A percentile compares a stretch with the other conserved stretches of the same genome.
Evolutionary conservation across 495 filamentous ascomycete species (phyloP).

Genomic region (Baudoinia panamericana): DNA sequence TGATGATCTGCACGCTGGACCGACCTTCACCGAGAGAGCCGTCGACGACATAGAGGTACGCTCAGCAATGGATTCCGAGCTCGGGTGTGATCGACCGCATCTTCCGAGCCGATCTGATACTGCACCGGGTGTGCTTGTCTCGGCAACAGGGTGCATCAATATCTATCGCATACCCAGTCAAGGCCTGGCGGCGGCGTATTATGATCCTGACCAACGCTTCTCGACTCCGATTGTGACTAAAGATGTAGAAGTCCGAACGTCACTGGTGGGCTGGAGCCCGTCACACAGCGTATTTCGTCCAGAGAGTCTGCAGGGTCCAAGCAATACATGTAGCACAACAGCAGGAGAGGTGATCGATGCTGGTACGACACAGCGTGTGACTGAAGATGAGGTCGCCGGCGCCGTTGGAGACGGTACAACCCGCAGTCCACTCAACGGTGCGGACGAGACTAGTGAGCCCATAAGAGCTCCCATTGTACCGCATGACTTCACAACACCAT

Average conservation of each 20-base stretch:
- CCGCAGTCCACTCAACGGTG: too few species aligned
- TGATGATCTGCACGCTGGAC: neutral
- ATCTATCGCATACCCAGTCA: conserved; percentile 18
- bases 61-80: conserved; percentile 21
- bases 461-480: too few species aligned
- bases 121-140: conserved; percentile 16
- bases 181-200: conserved; percentile 14
- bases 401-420: too few species aligned
- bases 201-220: conserved; percentile 7
- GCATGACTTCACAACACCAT: conserved; percentile 2
- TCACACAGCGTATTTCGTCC: conserved; percentile 5
- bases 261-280: conserved; percentile 5
- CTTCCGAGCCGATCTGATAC: conserved; percentile 11
- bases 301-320: too few species aligned
- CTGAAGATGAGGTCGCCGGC: too few species aligned
- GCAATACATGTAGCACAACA: too few species aligned
- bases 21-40: conserved; percentile 4
- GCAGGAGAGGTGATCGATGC: neutral
- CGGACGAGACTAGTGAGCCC: too few species aligned
- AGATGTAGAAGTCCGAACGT: neutral
- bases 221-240: conserved; percentile 1
- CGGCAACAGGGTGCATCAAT: conserved; percentile 1
- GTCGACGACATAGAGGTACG: conserved; percentile 8
- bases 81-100: neutral
- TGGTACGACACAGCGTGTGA: neutral